A percentile compares a stretch with the other conserved stretches of the same genome.
Evolutionary conservation across 2,329 filamentous ascomycete species (phyloP).

Genomic region (Alternaria sp.): DNA sequence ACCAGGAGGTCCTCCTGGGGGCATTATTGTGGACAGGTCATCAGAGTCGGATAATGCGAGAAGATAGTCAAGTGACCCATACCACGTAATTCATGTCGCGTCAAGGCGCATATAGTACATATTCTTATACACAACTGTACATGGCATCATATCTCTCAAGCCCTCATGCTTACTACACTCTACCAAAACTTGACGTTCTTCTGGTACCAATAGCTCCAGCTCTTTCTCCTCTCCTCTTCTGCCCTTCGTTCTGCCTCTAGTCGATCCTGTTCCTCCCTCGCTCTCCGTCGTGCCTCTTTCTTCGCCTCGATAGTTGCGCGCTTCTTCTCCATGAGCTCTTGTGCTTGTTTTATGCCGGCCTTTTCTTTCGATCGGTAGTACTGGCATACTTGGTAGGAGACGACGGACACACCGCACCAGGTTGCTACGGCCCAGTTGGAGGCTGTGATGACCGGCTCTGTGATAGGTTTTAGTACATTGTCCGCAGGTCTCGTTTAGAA

Average conservation of each 20-base stretch:
- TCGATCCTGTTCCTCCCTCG: conserved; percentile 55
- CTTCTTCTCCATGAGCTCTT: conserved; percentile 81
- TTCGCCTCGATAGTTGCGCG: conserved; percentile 61
- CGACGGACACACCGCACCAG: conserved; percentile 74
- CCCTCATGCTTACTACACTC: background rate
- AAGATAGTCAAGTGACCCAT: background rate
- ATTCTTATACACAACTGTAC: conserved; percentile 33
- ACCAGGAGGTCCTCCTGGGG: background rate
- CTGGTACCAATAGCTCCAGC: conserved; percentile 49
- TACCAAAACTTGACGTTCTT: conserved; percentile 51
- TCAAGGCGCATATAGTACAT: conserved; percentile 12
- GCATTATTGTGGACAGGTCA: background rate
- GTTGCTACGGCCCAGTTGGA: conserved; percentile 87
- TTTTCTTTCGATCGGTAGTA: conserved; percentile 77
- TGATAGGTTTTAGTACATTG: conserved; percentile 26
- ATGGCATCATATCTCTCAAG: background rate
- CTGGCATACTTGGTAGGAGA: conserved; percentile 86
- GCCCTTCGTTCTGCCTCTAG: conserved; percentile 35
- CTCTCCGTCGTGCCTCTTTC: conserved; percentile 55
- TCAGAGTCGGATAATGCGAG: background rate
- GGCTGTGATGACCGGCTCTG: conserved; percentile 70
- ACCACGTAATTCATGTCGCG: background rate
- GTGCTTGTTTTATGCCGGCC: conserved; percentile 82
- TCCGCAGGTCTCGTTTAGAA: background rate
- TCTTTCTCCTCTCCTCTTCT: conserved; percentile 48